A percentile compares a stretch with the other conserved stretches of the same genome.
Conservation (phyloP, 441 rosid genomes). For the Arabidopsis lyrata region DNA sequence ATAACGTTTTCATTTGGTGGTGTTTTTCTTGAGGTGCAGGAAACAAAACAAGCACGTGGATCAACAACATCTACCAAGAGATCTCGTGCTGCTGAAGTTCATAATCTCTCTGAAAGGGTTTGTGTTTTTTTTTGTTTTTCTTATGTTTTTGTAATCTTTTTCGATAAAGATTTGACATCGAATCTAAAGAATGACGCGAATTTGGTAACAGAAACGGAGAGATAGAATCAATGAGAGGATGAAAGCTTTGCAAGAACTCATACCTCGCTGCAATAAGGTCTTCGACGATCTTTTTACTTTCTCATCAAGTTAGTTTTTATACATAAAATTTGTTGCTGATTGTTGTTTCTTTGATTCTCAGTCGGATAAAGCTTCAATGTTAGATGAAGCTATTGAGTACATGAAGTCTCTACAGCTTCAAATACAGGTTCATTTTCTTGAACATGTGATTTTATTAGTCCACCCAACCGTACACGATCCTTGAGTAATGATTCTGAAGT, state of each 20-base stretch:
- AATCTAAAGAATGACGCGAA: slow-evolving; percentile 31
- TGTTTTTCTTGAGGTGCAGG: slow-evolving; percentile 22
- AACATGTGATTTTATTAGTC: too few species aligned
- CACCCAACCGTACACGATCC: too few species aligned
- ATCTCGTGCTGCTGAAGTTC: slow-evolving; percentile 96
- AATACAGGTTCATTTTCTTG: slow-evolving; percentile 61
- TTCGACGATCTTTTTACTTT: neutral
- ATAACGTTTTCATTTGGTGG: neutral
- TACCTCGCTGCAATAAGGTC: slow-evolving; percentile 97
- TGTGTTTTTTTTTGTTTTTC: slow-evolving; percentile 20
- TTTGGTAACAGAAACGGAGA: slow-evolving; percentile 52
- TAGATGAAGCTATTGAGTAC: slow-evolving; percentile 96
- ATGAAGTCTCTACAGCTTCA: slow-evolving; percentile 94
- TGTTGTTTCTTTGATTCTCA: slow-evolving; percentile 38
- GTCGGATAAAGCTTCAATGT: slow-evolving; percentile 98
- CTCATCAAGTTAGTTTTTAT: neutral
- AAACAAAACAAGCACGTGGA: slow-evolving; percentile 64
- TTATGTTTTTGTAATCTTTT: neutral
- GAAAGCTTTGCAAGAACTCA: slow-evolving; percentile 94
- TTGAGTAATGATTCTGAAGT: too few species aligned
- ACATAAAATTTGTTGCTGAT: neutral
- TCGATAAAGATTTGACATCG: neutral
- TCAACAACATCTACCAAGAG: slow-evolving; percentile 73
- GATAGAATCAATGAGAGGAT: slow-evolving; percentile 96
- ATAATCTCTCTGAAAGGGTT: slow-evolving; percentile 95